Percentiles rank a stretch among this genome's conserved stretches.
phyloP scores from a whole-genome alignment of 352 stramenopile genomes.

The Phytopythium sindhum region DNA sequence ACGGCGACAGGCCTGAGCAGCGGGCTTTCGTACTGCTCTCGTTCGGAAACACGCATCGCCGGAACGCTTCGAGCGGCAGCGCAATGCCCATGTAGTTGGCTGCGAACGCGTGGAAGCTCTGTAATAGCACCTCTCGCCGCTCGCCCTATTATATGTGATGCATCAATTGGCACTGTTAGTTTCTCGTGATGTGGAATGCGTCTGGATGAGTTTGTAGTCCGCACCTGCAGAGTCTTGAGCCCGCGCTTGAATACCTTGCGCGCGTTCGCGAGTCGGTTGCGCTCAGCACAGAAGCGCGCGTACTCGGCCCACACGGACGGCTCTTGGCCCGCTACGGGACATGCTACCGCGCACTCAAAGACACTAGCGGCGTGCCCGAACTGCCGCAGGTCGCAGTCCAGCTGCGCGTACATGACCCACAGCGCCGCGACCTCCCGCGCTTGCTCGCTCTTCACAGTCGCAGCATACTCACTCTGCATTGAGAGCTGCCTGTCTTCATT shows the following conservation, averaged over 20 bases:
- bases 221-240: constrained; percentile 2
- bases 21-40: neutral
- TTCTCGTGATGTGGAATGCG: neutral
- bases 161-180: neutral
- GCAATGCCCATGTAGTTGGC: neutral
- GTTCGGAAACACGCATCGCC: neutral
- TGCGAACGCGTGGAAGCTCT: constrained; percentile 2
- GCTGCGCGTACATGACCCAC: constrained; percentile 1
- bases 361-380: neutral
- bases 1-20: neutral
- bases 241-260: constrained; percentile 7
- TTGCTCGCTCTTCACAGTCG: neutral
- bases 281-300: constrained; percentile 4
- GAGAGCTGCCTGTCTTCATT: no score
- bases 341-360: neutral
- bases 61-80: constrained; percentile 1
- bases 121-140: neutral
- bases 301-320: constrained; percentile 1
- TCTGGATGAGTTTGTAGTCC: neutral
- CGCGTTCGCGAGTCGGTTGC: neutral
- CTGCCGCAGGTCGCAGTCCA: constrained; percentile 5
- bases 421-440: neutral
- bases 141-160: neutral
- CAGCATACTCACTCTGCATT: no score
- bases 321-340: neutral